Evolutionary conservation across 306 rosid genomes (phyloP), one percentile per base, ranked within the genome.

Genomic region (Vigna reflexopilosa): DNA sequence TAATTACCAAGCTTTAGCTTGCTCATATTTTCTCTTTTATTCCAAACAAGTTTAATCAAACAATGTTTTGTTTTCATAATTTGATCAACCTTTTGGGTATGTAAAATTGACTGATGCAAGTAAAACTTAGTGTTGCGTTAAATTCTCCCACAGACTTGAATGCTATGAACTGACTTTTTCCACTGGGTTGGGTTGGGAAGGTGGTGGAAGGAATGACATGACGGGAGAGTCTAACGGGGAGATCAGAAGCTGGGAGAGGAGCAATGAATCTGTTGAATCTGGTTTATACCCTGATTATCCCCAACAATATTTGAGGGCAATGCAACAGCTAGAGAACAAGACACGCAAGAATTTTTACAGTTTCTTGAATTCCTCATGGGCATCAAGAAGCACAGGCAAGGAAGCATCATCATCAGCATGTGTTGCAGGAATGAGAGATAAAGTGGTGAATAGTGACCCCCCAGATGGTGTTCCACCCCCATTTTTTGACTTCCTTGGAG

Each of bases 401-500:
- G 88, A 88, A 22, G 70, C 84, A 15, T 82, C 84, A 15, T 82
- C 87, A 12, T 82, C 88, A 62, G 7, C 68, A 62, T 62, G 19
- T 59, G 54, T 20, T 19, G 70, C 56, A 56, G 88, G 78, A 72
- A 83, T 61, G 24, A 74, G 83, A 74, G 85, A 70, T 11, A 51
- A 70, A 62, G 78, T 59, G 44, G 8, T 63, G 49, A 74, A 56
- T 52, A 59, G 79, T 45, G 65, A 71, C 54, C 82, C 64, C 73
- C 50, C 52, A 42, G 89, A 78, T 73, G 74, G 66, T 80, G 80
- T 42, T 75, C 44, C 87, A 75, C 91, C 95, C 56, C 87, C 59
- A 81, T 95, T 92, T 81, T 84, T 95, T 82, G 98, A 95, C 82
- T 95, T 95, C 83, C 98, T 95, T 64, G 98, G 98, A 47, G 96